phyloP scores from a whole-genome alignment of 208 protist species.

The Acanthamoeba sp. region DNA sequence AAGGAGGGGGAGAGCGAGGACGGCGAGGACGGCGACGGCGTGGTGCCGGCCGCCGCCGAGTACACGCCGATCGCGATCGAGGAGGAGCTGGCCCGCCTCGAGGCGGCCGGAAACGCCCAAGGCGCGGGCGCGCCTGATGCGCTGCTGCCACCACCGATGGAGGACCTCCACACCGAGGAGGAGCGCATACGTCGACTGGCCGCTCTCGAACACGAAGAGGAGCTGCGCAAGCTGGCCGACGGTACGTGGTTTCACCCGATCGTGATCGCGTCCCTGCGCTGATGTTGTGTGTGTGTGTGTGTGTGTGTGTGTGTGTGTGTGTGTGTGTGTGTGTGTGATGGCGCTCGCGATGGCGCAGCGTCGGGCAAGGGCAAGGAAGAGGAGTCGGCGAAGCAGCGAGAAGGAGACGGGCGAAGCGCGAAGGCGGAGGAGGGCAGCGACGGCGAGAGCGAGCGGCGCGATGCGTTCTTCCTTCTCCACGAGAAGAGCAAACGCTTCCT shows the following conservation, averaged over 20 bases:
- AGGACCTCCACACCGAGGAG: neutral
- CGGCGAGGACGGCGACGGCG: neutral
- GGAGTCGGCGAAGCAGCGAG: neutral
- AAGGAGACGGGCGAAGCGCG: neutral
- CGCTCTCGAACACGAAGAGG: neutral
- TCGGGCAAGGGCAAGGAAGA: conserved; percentile 4
- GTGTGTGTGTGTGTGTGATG: no score
- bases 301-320: neutral
- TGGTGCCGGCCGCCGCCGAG: neutral
- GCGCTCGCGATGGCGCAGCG: no score
- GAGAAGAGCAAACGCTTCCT: conserved; percentile 32
- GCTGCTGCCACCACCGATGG: neutral
- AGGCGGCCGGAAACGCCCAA: neutral
- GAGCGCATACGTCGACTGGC: neutral
- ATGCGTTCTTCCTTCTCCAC: neutral
- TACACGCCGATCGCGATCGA: neutral
- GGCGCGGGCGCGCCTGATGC: neutral
- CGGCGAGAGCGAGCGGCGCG: neutral
- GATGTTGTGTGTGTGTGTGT: neutral
- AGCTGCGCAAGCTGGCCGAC: neutral
- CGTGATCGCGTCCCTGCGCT: neutral
- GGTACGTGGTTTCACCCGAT: neutral
- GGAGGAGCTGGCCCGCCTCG: neutral
- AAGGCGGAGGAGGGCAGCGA: conserved; percentile 14
- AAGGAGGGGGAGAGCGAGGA: neutral